Base-by-base conservation (phyloP, 208 protist species). In the Leishmania guyanensis region DNA sequence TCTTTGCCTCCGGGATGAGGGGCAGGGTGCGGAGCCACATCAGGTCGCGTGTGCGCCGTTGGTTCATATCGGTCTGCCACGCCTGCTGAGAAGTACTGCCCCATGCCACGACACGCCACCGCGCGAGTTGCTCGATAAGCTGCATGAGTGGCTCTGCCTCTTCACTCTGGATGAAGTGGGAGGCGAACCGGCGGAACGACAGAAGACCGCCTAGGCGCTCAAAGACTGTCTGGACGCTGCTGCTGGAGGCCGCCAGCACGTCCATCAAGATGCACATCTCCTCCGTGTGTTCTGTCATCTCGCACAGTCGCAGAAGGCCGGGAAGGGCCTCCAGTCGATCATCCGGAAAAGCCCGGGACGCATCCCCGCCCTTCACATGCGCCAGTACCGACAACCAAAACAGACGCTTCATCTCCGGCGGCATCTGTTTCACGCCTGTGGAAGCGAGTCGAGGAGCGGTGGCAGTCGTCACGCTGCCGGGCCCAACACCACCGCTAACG, bases 301-400 rank as follows among this genome's bases (percentile, higher is more conserved):
- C 90, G 69, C 92, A 95, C 60, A 97, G 83, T 2, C 90, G 90
- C 75, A 94, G 90, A 76, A 97, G 89, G 1, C 84, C 89, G 0
- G 90, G 82, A 64, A 95, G 84, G 16, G 84, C 84, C 69, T 88
- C 70, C 20, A 85, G 72, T 48, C 91, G 87, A 2, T 94, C 88
- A 16, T 94, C 90, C 2, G 90, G 89, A 80, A 95, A 94, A n/a
- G 86, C 89, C 22, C 81, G 83, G 0, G 68, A 79, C 9, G 85
- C 80, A 26, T 86, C 87, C 1, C 87, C 82, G 46, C 91, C 91
- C 68, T 91, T 93, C 10, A 95, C 87, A 77, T 92, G 91, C 9
- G 87, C 86, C 22, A 97, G 84, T 62, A 86, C 87, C 10, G 88
- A 86, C 43, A 93, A 84, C 92, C 93, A 97, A 66, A 91, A 88